Base-by-base conservation (phyloP, 2,329 filamentous ascomycete species). In the Colletotrichum destructivum region DNA sequence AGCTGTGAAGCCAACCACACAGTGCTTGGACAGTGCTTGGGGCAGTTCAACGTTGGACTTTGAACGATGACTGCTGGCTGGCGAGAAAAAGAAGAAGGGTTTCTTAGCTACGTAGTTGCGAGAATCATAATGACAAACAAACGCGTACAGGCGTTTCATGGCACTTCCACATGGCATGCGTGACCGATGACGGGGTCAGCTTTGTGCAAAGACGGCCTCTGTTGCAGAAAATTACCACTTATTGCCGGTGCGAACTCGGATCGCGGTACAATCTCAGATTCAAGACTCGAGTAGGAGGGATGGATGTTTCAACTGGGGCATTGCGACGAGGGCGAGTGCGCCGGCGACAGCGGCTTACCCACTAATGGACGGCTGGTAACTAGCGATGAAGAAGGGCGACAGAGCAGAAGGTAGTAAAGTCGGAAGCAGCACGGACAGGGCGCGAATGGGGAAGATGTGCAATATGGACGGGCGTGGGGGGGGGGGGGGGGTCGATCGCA, bases 71-170 rank as follows among this genome's bases (percentile, higher is more conserved):
- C 18, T 40, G 15, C 13, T 38, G 61, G 57, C 42, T 13, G 18
- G 49, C 31, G 40, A 49, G 12, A 26, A 26, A 47, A 47, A n/a
- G 47, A 47, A 47, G 18, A 57, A 11, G 8, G 35, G 46, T 54
- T 42, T 65, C 47, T 11, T 62, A 62, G 59, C 31, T 38, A 56
- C 35, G 13, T 65, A 62, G 31, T 42, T 46, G 42, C 57, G 47
- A 60, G 35, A 55, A 55, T 42, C 26, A 9, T 60, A 59, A 69
- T 63, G 21, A 54, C 59, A 63, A 46, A 62, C 26, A 4, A 23
- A 55, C 21, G 40, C 46, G 65, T 63, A 69, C 54, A 64, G n/a
- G 11, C 60, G 65, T 55, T 63, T 63, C 35, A 71, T 46, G 9
- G 31, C n/a, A 15, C 23, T 49, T 11, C 31, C 31, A 31, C 21